These are phyloP conservation scores for Nematocida ausubeli DNA, from an alignment of 371 early-diverging fungal genomes.

Conservation along the genomic window DNA sequence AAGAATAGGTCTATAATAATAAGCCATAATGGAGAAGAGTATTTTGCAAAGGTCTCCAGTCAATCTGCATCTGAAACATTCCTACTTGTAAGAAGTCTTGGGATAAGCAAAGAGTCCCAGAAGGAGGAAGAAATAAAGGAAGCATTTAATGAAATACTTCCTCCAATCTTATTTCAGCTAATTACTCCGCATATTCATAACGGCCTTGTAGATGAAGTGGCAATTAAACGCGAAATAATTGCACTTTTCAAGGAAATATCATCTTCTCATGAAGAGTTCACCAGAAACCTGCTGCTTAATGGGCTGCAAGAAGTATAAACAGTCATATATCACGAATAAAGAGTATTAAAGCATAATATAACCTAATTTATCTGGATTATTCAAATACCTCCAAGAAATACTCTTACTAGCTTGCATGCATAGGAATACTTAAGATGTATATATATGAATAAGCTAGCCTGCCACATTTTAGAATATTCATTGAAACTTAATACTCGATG, in stretches of 20 bases:
- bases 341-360: too few species aligned
- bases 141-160: conserved; percentile 30
- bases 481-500: too few species aligned
- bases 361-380: too few species aligned
- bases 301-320: background rate
- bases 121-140: background rate
- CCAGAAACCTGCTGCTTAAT: background rate
- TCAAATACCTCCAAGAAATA: background rate
- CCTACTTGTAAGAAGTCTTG: conserved; percentile 24
- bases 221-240: background rate
- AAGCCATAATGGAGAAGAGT: background rate
- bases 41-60: conserved; percentile 1
- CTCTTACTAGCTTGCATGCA: background rate
- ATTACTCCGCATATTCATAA: background rate
- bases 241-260: background rate
- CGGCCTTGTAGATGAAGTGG: background rate
- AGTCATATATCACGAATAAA: too few species aligned
- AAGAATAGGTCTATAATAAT: background rate
- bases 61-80: background rate
- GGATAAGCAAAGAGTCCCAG: background rate
- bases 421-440: background rate
- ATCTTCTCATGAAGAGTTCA: background rate
- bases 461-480: too few species aligned
- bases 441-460: too few species aligned
- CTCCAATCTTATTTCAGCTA: conserved; percentile 10